Evolutionary conservation across 345 rosid species (phyloP), one percentile per base, ranked within the genome.

Genomic region (Acer saccharum): DNA sequence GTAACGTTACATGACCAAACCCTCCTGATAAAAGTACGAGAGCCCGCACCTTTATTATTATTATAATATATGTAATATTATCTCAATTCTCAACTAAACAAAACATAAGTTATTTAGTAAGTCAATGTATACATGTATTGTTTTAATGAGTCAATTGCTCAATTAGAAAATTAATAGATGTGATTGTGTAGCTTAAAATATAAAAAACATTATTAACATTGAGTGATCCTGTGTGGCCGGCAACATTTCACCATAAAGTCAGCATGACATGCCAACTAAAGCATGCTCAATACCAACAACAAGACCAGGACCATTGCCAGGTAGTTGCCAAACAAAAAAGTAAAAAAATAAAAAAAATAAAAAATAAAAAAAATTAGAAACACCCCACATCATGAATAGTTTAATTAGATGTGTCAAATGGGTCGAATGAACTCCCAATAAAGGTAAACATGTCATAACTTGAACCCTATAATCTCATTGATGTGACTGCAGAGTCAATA

Each of bases 181-280:
- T 63, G 60, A 74, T 63, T 63, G 60, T 25, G 23, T 44, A 35
- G n/a, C 18, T 63, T 25, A 23, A 46, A 61, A 68, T 48, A 39
- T 21, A 29, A 29, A 69, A 69, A 50, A 18, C 62, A 64, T 52
- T 32, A 52, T 57, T 52, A 18, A 48, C 67, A 58, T 58, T 65
- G 52, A n/a, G 66, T 44, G 74, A 32, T 32, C 39, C 39, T 32
- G 39, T 32, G 39, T 32, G 39, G 39, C 48, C 68, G 61, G 61
- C 79, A 58, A 69, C 73, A 25, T 61, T 29, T 21, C 20, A 20
- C 64, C 48, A 27, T 20, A 20, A 76, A 69, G 72, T 70, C 79
- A 55, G 32, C 54, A 6, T 46, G 68, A 41, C 68, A 18, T 65
- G 52, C 67, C 69, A 39, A 57, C 39, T 43, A 55, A 1, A 57